Conservation (phyloP, 1,284 basidiomycete genomes). For the Sanghuangporus baumii region DNA sequence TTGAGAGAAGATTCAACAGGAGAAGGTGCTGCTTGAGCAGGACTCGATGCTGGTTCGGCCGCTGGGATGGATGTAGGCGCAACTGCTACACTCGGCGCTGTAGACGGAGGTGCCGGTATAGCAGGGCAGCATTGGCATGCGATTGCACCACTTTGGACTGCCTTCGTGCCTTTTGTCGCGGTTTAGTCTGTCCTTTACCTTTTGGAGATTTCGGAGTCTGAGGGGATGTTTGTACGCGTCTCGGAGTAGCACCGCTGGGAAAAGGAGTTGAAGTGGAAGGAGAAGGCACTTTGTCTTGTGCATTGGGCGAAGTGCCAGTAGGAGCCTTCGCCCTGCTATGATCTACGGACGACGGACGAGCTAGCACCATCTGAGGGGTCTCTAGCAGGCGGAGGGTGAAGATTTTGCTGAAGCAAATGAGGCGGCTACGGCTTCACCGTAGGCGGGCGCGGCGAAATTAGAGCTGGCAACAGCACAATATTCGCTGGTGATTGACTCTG, state of each 20-base stretch:
- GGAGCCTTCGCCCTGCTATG: not conserved
- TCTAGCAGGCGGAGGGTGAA: not conserved
- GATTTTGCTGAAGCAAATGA: slow-evolving; percentile 5
- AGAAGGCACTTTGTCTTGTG: not conserved
- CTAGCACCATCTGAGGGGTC: slow-evolving; percentile 8
- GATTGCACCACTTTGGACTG: slow-evolving; percentile 31
- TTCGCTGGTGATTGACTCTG: not conserved
- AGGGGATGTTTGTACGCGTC: slow-evolving; percentile 21
- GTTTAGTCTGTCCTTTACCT: slow-evolving; percentile 37
- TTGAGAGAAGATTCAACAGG: slow-evolving; percentile 37
- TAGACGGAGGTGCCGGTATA: slow-evolving; percentile 25
- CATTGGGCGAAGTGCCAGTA: not conserved
- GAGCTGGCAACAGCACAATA: not conserved
- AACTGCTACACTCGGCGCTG: slow-evolving; percentile 26
- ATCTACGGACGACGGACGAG: slow-evolving; percentile 9
- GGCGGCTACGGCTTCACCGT: slow-evolving; percentile 7
- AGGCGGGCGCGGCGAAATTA: slow-evolving; percentile 9
- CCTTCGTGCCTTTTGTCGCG: slow-evolving; percentile 27
- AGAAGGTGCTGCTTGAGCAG: slow-evolving; percentile 22
- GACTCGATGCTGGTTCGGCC: slow-evolving; percentile 29
- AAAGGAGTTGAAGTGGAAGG: slow-evolving; percentile 20
- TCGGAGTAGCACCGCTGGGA: slow-evolving; percentile 36
- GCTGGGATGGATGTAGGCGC: slow-evolving; percentile 26
- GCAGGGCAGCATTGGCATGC: slow-evolving; percentile 28
- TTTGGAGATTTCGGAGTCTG: slow-evolving; percentile 35